A percentile compares a stretch with the other conserved stretches of the same genome.
Conservation (phyloP, 257 asterid species). For the Scutellaria minor region DNA sequence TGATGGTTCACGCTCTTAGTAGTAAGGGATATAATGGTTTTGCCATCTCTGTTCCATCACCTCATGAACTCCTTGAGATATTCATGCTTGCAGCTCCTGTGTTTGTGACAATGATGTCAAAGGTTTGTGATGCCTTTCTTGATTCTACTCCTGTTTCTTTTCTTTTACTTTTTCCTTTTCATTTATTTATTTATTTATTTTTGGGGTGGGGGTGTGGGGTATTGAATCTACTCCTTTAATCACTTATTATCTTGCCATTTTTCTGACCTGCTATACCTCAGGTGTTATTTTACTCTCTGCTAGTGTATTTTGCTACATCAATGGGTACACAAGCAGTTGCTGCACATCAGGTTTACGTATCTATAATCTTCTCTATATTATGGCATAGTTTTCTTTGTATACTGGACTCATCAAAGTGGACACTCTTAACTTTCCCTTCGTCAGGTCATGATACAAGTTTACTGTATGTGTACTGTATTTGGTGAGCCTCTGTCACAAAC, state of each 20-base stretch:
- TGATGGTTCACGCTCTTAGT: conserved; percentile 83
- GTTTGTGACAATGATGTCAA: conserved; percentile 89
- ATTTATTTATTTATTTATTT: too few species aligned
- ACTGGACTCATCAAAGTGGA: conserved; percentile 12
- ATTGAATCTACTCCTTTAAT: not conserved
- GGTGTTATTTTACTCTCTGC: conserved; percentile 87
- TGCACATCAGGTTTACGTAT: conserved; percentile 82
- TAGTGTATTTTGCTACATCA: conserved; percentile 90
- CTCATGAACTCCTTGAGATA: conserved; percentile 66
- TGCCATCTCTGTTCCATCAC: conserved; percentile 79
- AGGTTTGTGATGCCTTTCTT: conserved; percentile 55
- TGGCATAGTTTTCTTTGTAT: conserved; percentile 16
- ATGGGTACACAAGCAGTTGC: conserved; percentile 80
- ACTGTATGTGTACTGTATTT: conserved; percentile 79
- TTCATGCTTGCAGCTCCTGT: conserved; percentile 92
- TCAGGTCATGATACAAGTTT: conserved; percentile 93
- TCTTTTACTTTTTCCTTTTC: too few species aligned
- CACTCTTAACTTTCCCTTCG: conserved; percentile 27
- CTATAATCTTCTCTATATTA: conserved; percentile 20
- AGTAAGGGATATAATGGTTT: conserved; percentile 85
- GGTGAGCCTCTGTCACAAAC: conserved; percentile 99
- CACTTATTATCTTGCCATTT: conserved; percentile 24
- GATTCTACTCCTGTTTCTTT: conserved; percentile 11
- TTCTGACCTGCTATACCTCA: conserved; percentile 42
- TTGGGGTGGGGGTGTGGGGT: too few species aligned